Base-by-base conservation (phyloP, 2,329 filamentous ascomycete genomes). In the Cladophialophora chaetospira region DNA sequence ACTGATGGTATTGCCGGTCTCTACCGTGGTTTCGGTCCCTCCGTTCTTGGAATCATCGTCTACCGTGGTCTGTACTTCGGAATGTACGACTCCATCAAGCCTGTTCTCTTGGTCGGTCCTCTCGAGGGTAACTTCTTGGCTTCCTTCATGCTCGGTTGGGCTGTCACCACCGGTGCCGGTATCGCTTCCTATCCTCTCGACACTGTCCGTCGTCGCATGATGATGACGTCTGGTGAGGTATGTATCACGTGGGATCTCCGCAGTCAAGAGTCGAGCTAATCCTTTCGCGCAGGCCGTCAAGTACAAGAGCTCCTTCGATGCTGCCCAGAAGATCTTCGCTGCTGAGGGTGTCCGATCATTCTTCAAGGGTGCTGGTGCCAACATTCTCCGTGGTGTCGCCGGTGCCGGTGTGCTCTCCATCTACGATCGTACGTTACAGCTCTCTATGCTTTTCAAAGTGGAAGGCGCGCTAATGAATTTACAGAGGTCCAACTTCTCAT, bases 11-110 rank as follows among this genome's bases (percentile, higher is more conserved):
- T 99, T 82, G 89, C 88, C 76, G 94, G 94, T 95, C 92, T 99
- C 75, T 99, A 99, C 91, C 94, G 94, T 96, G 94, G 94, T 86
- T 99, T 99, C 89, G 91, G 92, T 86, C 94, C 95, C 79, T 99
- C 94, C 75, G 94, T 99, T 75, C 86, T 89, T 80, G 94, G 94
- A 88, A 99, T 99, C 80, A 81, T 99, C 73, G 94, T 99, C 83
- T 99, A 99, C 91, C 94, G 94, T 91, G 94, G 94, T 97, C 91
- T 99, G 73, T 99, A 99, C 92, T 99, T 99, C 89, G 94, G 94
- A 78, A 89, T 99, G 89, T 99, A 99, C 91, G 94, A 99, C 84
- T 99, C 94, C 71, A 88, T 99, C 86, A 99, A 99, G 91, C 94
- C 94, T 72, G 90, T 97, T 75, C 79, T 97, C 81, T 91, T 99